Evolutionary conservation across 2,329 filamentous ascomycete genomes (phyloP), one percentile per base, ranked within the genome.

Genomic region (Aspergillus transmontanensis): DNA sequence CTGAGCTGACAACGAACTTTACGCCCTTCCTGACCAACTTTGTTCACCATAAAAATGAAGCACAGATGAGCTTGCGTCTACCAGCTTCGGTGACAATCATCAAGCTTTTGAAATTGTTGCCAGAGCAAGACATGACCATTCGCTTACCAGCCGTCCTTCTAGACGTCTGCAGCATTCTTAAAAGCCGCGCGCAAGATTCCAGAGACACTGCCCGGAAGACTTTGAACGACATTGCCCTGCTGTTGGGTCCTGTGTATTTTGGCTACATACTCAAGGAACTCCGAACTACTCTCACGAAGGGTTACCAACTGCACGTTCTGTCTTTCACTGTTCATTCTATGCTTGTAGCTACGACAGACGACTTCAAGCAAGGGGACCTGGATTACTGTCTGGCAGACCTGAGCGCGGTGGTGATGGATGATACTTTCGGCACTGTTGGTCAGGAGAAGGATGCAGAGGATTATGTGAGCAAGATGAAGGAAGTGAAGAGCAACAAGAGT

Each of bases 401-500:
- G 50, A 89, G 96, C 53, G 85, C 87, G 1, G 87, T 99, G 50
- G 90, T 98, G 67, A 95, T 99, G 92, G 95, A 99, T 72, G 96
- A 99, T 74, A 95, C 96, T 14, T 99, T 99, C 73, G 96, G 96
- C 34, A 87, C 89, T 6, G 90, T 91, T 39, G 95, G 95, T 2
- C 91, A 97, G 79, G 94, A 99, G 74, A 99, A 99, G 78, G 95
- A 99, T 71, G 94, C 94, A 0, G 93, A 97, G 71, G 95, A 94
- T 59, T 99, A 99, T 76, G 90, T 90, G 61, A 97, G 89, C 75
- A 91, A 94, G 78, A 97, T 96, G 90, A 97, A 96, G 78, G 95
- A 99, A 79, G 90, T 99, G 61, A 98, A 97, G 82, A 95, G 92
- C 78, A 97, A 92, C 83, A 99, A 98, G 83, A 97, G 94, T 75